Evolutionary conservation across 257 asterid genomes (phyloP).

Genomic region (Penstemon eatonii): DNA sequence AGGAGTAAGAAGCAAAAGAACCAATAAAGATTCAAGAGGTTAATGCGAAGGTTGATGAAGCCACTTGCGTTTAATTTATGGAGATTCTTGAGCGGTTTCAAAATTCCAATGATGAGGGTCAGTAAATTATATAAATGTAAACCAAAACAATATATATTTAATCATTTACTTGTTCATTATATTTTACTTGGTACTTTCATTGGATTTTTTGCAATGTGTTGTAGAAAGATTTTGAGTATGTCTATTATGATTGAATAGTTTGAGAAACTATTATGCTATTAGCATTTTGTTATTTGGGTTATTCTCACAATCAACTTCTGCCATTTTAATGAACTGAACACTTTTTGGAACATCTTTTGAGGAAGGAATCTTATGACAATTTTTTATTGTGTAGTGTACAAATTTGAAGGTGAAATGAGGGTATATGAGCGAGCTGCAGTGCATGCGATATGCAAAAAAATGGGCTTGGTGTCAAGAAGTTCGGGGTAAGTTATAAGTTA

Average conservation of each 20-base stretch:
- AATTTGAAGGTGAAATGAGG: conserved; percentile 47
- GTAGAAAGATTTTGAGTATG: too few relatives aligned
- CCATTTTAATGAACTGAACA: neutral
- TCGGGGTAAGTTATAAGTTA: conserved; percentile 53
- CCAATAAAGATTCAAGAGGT: too few relatives aligned
- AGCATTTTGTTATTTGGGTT: neutral
- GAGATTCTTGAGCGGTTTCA: conserved; percentile 52
- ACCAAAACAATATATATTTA: too few relatives aligned
- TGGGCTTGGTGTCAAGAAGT: conserved; percentile 78
- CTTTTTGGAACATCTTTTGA: neutral
- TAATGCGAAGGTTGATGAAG: conserved; percentile 31
- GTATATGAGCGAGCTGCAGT: conserved; percentile 65
- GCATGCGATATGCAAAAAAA: conserved; percentile 55
- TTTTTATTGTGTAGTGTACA: conserved; percentile 52
- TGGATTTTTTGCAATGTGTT: too few relatives aligned
- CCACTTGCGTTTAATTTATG: conserved; percentile 47
- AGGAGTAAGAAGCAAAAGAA: too few relatives aligned
- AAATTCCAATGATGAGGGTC: conserved; percentile 56
- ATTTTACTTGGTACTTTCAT: neutral
- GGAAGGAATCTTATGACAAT: conserved; percentile 18
- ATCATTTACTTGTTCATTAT: neutral
- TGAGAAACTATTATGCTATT: neutral
- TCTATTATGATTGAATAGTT: too few relatives aligned
- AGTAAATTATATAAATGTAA: neutral
- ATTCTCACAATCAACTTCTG: neutral